Evolutionary conservation across 2,329 filamentous ascomycete species (phyloP), one percentile per base, ranked within the genome.

Genomic region (Colletotrichum camelliae): DNA sequence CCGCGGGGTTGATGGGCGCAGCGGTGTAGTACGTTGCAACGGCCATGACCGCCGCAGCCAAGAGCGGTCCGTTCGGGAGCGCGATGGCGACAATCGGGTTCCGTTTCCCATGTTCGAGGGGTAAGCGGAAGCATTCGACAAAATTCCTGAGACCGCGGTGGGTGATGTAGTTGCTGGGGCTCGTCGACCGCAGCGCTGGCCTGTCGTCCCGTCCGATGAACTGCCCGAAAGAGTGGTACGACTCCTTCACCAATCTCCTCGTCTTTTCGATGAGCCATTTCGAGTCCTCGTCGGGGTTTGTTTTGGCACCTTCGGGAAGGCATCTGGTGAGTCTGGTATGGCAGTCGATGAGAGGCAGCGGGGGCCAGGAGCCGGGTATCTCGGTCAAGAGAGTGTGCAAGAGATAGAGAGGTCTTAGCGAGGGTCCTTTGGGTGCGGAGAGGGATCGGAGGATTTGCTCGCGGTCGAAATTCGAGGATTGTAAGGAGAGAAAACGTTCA

Each of bases 41-140:
- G 1, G 89, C 87, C 18, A 91, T 79, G 31, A 87, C 86, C 4
- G 87, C 85, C 15, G 89, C 83, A 12, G 88, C 89, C n/a, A 91
- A 82, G 2, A 90, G 80, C 13, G 88, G 88, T 5, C 89, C 89
- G 77, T 91, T 91, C 1, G 89, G 88, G 7, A 91, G 79, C 3
- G 89, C 87, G 61, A 91, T 86, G 33, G 87, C 88, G 12, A 90
- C 84, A 15, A 88, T 82, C 4, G 87, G 87, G 76, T 88, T 88
- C 55, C 62, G 73, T 13, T 67, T 60, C 2, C 39, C 58, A 35
- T 72, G 70, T 4, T 60, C 18, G 2, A 79, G 65, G 7, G 84
- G 81, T 3, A 87, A 79, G 3, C 75, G 72, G 66, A 88, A 86
- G 13, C 77, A 78, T 24, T 74, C 70, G 27, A 86, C 80, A 65